A percentile compares a stretch with the other conserved stretches of the same genome.
phyloP scores from a whole-genome alignment of 768 basidiomycete species.

The Macrolepiota fuliginosa region DNA sequence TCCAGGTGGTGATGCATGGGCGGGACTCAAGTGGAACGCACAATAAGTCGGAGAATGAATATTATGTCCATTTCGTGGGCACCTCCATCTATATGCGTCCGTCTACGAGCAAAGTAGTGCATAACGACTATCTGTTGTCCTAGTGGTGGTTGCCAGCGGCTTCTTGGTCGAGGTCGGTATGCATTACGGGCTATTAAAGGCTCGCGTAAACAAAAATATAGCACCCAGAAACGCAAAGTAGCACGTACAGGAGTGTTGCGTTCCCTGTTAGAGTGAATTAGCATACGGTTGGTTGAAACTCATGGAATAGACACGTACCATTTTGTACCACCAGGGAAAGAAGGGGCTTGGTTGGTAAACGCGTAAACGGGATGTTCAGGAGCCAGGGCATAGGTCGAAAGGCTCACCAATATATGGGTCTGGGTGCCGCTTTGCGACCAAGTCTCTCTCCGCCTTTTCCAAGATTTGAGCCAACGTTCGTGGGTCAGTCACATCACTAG shows the following conservation, averaged over 20 bases:
- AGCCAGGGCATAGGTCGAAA: not conserved
- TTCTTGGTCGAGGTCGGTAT: slow-evolving; percentile 65
- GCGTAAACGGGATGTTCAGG: slow-evolving; percentile 13
- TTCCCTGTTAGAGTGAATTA: slow-evolving; percentile 47
- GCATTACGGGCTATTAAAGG: slow-evolving; percentile 53
- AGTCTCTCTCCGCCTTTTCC: slow-evolving; percentile 72
- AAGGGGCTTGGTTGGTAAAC: slow-evolving; percentile 51
- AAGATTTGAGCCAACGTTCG: slow-evolving; percentile 76
- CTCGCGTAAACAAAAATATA: slow-evolving; percentile 8
- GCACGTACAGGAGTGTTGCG: slow-evolving; percentile 73
- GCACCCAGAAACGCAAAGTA: not conserved
- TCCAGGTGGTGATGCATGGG: not conserved
- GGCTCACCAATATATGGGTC: slow-evolving; percentile 92
- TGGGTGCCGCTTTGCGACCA: slow-evolving; percentile 72
- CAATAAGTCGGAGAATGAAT: not conserved
- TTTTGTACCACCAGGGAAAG: slow-evolving; percentile 91
- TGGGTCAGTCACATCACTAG: slow-evolving; percentile 81
- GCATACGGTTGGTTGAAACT: slow-evolving; percentile 4
- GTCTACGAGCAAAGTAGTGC: not conserved
- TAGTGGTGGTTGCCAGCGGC: slow-evolving; percentile 33
- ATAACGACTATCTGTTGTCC: slow-evolving; percentile 8
- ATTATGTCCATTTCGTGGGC: not conserved
- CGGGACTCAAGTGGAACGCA: not conserved
- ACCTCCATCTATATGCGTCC: not conserved
- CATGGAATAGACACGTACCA: slow-evolving; percentile 56